A percentile compares a stretch with the other conserved stretches of the same genome.
phyloP scores from a whole-genome alignment of 441 rosid species.

The Pelargonium myrrhifolium region DNA sequence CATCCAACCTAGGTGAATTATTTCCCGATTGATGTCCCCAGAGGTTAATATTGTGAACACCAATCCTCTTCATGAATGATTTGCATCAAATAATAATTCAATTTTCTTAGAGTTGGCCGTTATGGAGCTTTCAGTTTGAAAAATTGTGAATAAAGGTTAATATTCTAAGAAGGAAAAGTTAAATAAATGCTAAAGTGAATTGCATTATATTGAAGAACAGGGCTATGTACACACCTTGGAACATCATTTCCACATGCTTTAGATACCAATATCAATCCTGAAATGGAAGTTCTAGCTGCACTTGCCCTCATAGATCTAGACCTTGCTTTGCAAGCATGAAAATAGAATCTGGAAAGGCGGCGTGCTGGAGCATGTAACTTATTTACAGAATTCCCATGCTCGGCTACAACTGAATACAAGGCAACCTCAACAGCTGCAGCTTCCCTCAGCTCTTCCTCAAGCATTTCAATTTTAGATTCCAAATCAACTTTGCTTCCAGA shows the following conservation, averaged over 20 bases:
- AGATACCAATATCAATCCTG: conserved; percentile 70
- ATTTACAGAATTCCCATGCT: conserved; percentile 81
- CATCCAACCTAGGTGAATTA: not conserved
- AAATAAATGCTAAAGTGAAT: not conserved
- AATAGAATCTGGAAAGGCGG: conserved; percentile 86
- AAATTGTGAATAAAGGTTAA: conserved; percentile 2
- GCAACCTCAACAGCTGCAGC: conserved; percentile 93
- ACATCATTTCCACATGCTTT: conserved; percentile 97
- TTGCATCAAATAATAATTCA: not conserved
- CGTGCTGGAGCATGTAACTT: conserved; percentile 97
- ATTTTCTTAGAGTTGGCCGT: not conserved
- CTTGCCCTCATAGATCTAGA: conserved; percentile 53
- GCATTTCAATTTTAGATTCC: conserved; percentile 62
- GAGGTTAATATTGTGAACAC: conserved; percentile 1
- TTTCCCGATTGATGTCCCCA: not conserved
- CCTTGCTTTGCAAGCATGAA: conserved; percentile 57
- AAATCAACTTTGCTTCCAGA: conserved; percentile 53
- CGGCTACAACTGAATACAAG: conserved; percentile 77
- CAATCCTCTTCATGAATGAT: not conserved
- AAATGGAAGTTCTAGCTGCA: conserved; percentile 77
- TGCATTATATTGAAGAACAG: not conserved
- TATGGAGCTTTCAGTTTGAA: not conserved
- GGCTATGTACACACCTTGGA: conserved; percentile 50
- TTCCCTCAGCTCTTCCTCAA: conserved; percentile 86
- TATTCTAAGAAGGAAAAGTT: not conserved